Evolutionary conservation across 1,139 yeast species (phyloP).

Genomic region (Debaryomyces sp.): DNA sequence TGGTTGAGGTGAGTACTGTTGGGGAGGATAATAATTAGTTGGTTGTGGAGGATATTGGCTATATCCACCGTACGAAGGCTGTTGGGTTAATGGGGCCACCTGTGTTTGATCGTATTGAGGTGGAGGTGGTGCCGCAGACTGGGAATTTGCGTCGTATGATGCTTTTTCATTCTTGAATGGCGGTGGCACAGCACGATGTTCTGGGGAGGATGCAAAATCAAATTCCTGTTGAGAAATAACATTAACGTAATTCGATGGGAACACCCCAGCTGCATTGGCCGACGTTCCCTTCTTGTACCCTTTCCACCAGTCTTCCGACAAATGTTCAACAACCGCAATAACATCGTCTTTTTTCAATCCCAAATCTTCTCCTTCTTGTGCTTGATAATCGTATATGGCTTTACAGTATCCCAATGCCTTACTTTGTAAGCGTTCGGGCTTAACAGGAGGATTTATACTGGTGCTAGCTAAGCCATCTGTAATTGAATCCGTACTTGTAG

Average conservation of each 20-base stretch:
- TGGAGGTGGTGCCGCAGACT: constrained; percentile 16
- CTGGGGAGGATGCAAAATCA: constrained; percentile 15
- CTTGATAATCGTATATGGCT: constrained; percentile 70
- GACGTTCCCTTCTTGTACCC: constrained; percentile 54
- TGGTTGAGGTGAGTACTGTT: constrained; percentile 29
- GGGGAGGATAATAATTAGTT: constrained; percentile 43
- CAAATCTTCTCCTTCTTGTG: constrained; percentile 75
- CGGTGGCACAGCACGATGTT: not conserved
- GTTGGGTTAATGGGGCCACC: constrained; percentile 26
- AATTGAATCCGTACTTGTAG: constrained; percentile 14
- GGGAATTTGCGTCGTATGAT: constrained; percentile 17
- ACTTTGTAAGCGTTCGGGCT: constrained; percentile 15
- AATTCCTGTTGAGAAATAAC: constrained; percentile 43
- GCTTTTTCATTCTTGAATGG: constrained; percentile 19
- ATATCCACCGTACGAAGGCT: constrained; percentile 44
- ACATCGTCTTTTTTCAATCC: constrained; percentile 65
- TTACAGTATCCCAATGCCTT: constrained; percentile 48
- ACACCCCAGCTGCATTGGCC: constrained; percentile 67
- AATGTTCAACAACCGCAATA: constrained; percentile 68
- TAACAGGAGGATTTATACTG: constrained; percentile 25
- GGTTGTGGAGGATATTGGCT: constrained; percentile 56
- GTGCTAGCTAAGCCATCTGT: constrained; percentile 25
- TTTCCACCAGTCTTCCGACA: constrained; percentile 90
- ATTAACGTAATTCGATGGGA: constrained; percentile 85
- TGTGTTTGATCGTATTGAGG: constrained; percentile 19